Base-by-base conservation (phyloP, 176 grass and related monocot genomes). In the Bothriochloa decipiens region DNA sequence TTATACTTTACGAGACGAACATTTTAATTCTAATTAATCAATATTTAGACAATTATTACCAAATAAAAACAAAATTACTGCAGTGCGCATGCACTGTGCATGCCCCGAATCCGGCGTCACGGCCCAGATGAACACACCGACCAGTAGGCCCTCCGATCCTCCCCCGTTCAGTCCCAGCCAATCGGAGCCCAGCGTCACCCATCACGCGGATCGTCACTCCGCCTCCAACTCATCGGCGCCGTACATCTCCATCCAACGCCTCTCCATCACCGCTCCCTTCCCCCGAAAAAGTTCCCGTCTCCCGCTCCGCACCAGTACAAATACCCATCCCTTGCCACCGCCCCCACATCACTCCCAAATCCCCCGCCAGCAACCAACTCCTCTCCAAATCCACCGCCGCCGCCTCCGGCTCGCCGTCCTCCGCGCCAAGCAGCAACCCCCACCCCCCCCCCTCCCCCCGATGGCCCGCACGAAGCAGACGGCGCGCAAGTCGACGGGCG, bases 381-480 rank as follows among this genome's bases (percentile, higher is more conserved):
- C 18, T 8, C 7, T 0, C 12, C 3, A 7, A 74, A 18, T 20
- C 17, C 8, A 26, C 41, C 18, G 6, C 35, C 12, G 6, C 35
- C 41, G 23, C 61, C n/a, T 9, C 7, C 32, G 28, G 2, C 18
- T 69, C 22, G 72, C 29, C 73, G 72, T 33, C 35, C 16, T 64
- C 13, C 39, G 61, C 41, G 2, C 29, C 39, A 11, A 32, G 29
- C 29, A 32, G 29, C 29, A 32, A n/a, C n/a, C n/a, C n/a, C 3
- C n/a, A 1, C 0, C 6, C 5, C 3, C 22, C 1, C 11, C 0
- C 61, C 1, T 3, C 18, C 11, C 29, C 29, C 29, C 2, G 16
- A 96, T 96, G 91, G 94, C 94, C 46, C 79, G 86, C 61, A 96
- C 94, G 23, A 96, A 96, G 88, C 94, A 96, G 85, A 93, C 91